phyloP scores from a whole-genome alignment of 306 rosid genomes.

The Heteromeles arbutifolia region DNA sequence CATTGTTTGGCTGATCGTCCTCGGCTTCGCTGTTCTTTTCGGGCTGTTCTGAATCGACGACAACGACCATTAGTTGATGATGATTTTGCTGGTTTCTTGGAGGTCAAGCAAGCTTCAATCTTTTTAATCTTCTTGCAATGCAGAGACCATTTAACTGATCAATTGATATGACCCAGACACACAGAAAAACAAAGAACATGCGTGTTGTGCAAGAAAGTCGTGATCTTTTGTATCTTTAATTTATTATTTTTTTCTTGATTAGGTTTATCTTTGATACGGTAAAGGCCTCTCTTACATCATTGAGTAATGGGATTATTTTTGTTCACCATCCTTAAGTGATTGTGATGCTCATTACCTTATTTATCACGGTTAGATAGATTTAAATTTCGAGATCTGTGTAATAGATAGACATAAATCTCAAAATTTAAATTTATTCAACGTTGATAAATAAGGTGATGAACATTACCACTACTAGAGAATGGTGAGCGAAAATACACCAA shows the following conservation, averaged over 20 bases:
- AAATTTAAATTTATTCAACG: no score
- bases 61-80: background rate
- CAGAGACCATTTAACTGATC: background rate
- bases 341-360: no score
- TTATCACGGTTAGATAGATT: no score
- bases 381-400: no score
- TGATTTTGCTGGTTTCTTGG: background rate
- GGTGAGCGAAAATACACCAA: no score
- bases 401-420: no score
- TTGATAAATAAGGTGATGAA: no score
- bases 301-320: no score
- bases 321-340: no score
- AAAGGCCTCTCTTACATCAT: background rate
- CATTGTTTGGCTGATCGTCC: conserved; percentile 75
- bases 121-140: background rate
- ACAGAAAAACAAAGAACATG: background rate
- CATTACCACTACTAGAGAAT: no score
- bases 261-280: background rate
- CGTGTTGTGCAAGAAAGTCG: background rate
- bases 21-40: conserved; percentile 64
- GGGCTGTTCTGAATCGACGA: conserved; percentile 49
- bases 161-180: background rate
- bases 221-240: background rate
- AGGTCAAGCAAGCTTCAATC: background rate
- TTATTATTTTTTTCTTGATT: background rate